Evolutionary conservation across 202 grass and related monocot genomes (phyloP), one percentile per base, ranked within the genome.

Genomic region (Panicum hallii): DNA sequence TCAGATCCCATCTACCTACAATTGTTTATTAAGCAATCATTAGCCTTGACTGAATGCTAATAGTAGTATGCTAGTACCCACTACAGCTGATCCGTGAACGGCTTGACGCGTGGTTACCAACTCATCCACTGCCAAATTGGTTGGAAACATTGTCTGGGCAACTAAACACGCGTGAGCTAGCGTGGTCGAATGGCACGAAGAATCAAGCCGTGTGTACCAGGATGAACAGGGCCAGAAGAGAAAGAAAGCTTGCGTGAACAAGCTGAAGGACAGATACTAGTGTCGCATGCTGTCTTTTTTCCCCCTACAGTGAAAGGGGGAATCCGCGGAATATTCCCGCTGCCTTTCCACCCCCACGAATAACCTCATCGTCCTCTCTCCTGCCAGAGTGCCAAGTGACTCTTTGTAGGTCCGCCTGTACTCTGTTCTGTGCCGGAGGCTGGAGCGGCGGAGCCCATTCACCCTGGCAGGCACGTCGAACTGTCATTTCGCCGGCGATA

Each of bases 291-390:
- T 54, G 84, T 83, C 62, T 52, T 69, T 73, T 77, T 48, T 26
- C 26, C 55, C 80, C 69, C 80, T 63, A 71, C 75, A 87, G 56
- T 48, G 49, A 71, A 80, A 80, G 23, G 57, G 44, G 5, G 55
- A 80, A 84, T 70, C 70, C 14, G 22, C n/a, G 28, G 76, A 84
- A 87, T 84, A 90, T 90, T 90, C 80, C 45, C 4, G 53, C n/a
- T 76, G 80, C 74, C 80, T 70, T 69, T 20, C 74, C 67, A 63
- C 26, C 36, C 32, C 63, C 41, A 64, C 44, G 62, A 76, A 32
- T 84, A 58, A 80, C 76, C 75, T 84, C 75, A 63, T 75, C 36
- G 67, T 15, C 12, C 47, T 70, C 42, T 16, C 57, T 63, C 36
- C 26, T 34, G 44, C 30, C 26, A 26, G 26, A 26, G 26, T 26